These are phyloP conservation scores for Penicillium salamii DNA, from an alignment of 495 filamentous ascomycete genomes.

Conservation along the genomic window DNA sequence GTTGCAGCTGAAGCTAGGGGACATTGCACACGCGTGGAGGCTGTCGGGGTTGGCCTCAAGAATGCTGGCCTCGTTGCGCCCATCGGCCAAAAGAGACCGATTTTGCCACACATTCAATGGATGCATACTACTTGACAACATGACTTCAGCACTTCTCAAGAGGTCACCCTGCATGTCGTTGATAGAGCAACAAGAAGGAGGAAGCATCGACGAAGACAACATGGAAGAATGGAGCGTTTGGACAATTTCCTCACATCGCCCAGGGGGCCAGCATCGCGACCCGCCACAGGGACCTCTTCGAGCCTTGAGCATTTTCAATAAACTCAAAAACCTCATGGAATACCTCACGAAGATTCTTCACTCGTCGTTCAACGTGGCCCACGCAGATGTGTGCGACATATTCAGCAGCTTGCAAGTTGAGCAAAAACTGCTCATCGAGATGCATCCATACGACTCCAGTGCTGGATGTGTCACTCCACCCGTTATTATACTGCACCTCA, in stretches of 20 bases:
- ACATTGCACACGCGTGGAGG: slow-evolving; percentile 45
- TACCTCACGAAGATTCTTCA: slow-evolving; percentile 1
- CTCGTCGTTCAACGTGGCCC: not conserved
- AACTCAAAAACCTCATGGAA: slow-evolving; percentile 10
- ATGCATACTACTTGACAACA: slow-evolving; percentile 20
- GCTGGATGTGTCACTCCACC: slow-evolving; percentile 9
- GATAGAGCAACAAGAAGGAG: slow-evolving; percentile 7
- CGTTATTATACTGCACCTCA: slow-evolving; percentile 20
- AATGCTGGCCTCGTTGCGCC: slow-evolving; percentile 29
- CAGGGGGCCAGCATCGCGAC: not conserved
- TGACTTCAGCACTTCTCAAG: slow-evolving; percentile 12
- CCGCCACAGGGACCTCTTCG: slow-evolving; percentile 9
- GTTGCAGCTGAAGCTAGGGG: slow-evolving; percentile 43
- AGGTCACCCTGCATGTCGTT: slow-evolving; percentile 10
- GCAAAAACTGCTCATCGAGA: not conserved
- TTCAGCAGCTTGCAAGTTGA: slow-evolving; percentile 1
- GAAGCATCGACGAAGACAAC: slow-evolving; percentile 15
- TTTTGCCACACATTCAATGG: slow-evolving; percentile 22
- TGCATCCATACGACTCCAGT: slow-evolving; percentile 3
- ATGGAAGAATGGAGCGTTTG: slow-evolving; percentile 26
- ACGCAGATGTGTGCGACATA: not conserved
- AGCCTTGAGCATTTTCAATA: slow-evolving; percentile 20
- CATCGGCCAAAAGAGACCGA: slow-evolving; percentile 4
- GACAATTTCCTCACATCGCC: not conserved
- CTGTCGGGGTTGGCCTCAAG: slow-evolving; percentile 51